Conservation (phyloP, 2,329 filamentous ascomycete species). For the Phaeosphaeriaceae sp. region DNA sequence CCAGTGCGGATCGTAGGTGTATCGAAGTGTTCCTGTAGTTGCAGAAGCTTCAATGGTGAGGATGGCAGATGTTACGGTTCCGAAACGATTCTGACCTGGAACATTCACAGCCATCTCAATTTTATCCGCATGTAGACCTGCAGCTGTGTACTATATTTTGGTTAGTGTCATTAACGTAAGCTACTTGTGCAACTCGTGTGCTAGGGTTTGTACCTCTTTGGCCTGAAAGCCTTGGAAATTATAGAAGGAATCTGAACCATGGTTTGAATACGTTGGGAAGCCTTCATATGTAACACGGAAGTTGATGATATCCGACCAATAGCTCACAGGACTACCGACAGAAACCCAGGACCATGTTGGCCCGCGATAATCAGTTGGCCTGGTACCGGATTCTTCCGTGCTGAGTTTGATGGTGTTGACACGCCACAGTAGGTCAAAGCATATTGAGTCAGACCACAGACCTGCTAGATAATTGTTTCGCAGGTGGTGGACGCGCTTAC, state of each 20-base stretch:
- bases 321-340: constrained; percentile 11
- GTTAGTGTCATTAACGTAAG: background rate
- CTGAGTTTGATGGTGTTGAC: constrained; percentile 15
- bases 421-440: constrained; percentile 25
- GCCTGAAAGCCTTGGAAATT: background rate
- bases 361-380: constrained; percentile 6
- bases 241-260: background rate
- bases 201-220: no score
- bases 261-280: background rate
- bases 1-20: constrained; percentile 14
- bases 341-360: constrained; percentile 28
- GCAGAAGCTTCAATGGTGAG: constrained; percentile 15
- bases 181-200: no score
- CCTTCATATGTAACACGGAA: constrained; percentile 7
- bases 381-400: background rate
- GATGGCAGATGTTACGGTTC: constrained; percentile 13
- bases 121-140: background rate
- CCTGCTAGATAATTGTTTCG: constrained; percentile 21
- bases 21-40: constrained; percentile 10
- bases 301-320: constrained; percentile 19
- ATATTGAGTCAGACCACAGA: constrained; percentile 24
- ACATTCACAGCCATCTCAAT: constrained; percentile 8
- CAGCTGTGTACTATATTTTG: background rate
- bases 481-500: constrained; percentile 17
- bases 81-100: constrained; percentile 20